These are phyloP conservation scores for Seiridium cupressi DNA, from an alignment of 2,329 filamentous ascomycete species.

Conservation along the genomic window DNA sequence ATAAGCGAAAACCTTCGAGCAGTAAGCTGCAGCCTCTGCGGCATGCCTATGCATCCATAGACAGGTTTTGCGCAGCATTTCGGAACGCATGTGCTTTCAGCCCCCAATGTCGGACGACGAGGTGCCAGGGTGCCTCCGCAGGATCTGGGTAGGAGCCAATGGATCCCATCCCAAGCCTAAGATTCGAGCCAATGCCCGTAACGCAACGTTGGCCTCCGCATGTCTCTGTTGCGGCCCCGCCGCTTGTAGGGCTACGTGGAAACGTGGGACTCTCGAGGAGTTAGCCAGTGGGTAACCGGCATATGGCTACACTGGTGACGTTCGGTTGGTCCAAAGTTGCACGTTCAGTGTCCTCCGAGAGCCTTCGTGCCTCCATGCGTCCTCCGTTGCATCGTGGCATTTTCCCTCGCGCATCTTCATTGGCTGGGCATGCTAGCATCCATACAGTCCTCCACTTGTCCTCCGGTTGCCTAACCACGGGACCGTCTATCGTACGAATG, in stretches of 20 bases:
- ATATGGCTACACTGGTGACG: background rate
- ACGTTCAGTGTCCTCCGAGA: background rate
- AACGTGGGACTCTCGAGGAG: background rate
- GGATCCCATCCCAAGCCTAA: background rate
- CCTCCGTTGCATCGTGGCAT: conserved; percentile 10
- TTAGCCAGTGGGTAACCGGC: background rate
- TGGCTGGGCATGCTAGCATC: conserved; percentile 12
- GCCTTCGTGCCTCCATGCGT: background rate
- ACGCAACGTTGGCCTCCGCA: background rate
- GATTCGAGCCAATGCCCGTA: background rate
- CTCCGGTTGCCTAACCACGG: conserved; percentile 12
- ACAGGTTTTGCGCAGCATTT: background rate
- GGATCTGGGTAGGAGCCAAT: too few species aligned
- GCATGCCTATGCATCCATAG: too few species aligned
- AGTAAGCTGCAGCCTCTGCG: background rate
- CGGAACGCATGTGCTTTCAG: background rate
- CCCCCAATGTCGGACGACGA: background rate
- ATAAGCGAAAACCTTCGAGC: too few species aligned
- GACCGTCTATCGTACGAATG: conserved; percentile 14
- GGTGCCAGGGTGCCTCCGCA: too few species aligned
- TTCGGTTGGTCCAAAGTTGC: background rate
- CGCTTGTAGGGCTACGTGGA: conserved; percentile 3
- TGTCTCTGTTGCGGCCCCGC: background rate
- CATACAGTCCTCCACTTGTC: conserved; percentile 12
- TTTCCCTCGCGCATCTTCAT: conserved; percentile 11